phyloP scores from a whole-genome alignment of 169 alveolate species.

The Eimeria tenella region DNA sequence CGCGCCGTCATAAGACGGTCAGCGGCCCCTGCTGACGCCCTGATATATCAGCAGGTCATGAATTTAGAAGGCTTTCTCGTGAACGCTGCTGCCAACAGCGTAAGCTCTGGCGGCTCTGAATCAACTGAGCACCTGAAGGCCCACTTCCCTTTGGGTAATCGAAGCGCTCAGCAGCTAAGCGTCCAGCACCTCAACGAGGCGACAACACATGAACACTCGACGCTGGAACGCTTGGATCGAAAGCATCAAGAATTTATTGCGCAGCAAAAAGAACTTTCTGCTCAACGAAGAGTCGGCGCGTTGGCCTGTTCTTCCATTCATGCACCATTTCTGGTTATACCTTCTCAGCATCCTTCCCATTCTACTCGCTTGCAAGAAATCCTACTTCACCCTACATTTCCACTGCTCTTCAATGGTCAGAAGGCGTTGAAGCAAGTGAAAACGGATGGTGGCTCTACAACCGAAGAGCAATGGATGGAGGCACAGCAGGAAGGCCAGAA shows the following conservation, averaged over 20 bases:
- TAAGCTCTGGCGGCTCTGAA: neutral
- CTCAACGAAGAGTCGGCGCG: neutral
- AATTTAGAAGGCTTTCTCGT: neutral
- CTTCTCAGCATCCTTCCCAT: neutral
- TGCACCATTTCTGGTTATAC: neutral
- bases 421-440: neutral
- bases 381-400: neutral
- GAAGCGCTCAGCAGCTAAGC: neutral
- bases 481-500: neutral
- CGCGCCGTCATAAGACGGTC: neutral
- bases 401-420: neutral
- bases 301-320: neutral
- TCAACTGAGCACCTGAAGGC: neutral
- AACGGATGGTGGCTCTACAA: neutral
- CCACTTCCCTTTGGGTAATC: neutral
- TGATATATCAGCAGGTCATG: neutral
- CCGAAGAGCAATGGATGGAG: neutral
- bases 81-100: conserved; percentile 21
- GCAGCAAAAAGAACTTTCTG: neutral
- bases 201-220: neutral
- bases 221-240: neutral
- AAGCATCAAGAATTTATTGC: neutral
- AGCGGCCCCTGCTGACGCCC: neutral
- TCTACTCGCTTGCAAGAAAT: neutral
- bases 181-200: neutral